Evolutionary conservation across 2,329 filamentous ascomycete genomes (phyloP), one percentile per base, ranked within the genome.

Genomic region (Lachnellula subtilissima): DNA sequence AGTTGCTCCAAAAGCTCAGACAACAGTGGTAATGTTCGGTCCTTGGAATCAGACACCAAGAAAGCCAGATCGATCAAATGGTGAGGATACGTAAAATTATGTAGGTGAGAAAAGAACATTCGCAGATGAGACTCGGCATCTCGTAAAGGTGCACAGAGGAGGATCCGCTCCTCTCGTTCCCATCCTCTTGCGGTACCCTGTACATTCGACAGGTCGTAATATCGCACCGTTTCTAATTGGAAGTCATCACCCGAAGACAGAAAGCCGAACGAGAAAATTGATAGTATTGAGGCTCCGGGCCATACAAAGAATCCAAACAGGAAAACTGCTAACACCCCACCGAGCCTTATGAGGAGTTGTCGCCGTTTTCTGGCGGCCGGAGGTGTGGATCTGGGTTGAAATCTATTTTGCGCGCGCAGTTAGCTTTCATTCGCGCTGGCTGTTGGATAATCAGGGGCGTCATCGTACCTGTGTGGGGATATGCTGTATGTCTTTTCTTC

Each of bases 21-120:
- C 50, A 99, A 80, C 48, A 94, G 79, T 35, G 84, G 74, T 39
- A 97, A 78, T 1, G 94, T 99, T 59, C 87, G 83, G 70, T 99
- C 94, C 71, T 96, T 97, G 35, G 94, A 97, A 71, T 99, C 94
- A 57, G 94, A 97, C 23, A 99, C 94, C 35, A 99, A 79, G 70
- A 99, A 99, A 5, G 94, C 94, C 48, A 99, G 81, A 71, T 99
- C 94, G 69, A 99, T 95, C 50, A 99, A 81, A 70, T 96, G 88
- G 72, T 99, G 94, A 0, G 94, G 94, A 69, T 99, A 99, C 17
- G 94, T 99, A 64, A 99, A 87, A 74, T 99, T 99, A 64, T 86
- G 86, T 56, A 99, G 80, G 71, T 99, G 95, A n/a, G 88, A 88
- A 75, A 99, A 99, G 81, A 99, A 97, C 93, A 99, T 97, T 59